Evolutionary conservation across 2,329 filamentous ascomycete species (phyloP), one percentile per base, ranked within the genome.

Genomic region (Huntiella omanensis): DNA sequence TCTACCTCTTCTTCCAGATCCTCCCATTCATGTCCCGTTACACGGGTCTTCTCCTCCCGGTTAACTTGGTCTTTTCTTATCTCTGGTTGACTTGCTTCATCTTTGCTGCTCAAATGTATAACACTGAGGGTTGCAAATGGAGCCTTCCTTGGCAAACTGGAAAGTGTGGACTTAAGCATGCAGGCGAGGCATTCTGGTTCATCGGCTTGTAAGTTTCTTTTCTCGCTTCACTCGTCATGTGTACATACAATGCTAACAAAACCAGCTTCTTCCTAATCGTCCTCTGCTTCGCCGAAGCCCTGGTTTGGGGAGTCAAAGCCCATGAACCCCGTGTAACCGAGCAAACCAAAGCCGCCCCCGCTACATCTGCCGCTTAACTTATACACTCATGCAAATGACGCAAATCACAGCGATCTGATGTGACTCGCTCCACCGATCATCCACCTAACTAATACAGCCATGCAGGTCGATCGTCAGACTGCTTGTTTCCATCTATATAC

Each of bases 71-170:
- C 43, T 53, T 56, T 37, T 56, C 54, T 15, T 56, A 55, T 43
- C 52, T 56, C 1, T 56, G 55, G 55, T 51, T 57, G 39, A 55
- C 55, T 5, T 49, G 53, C 13, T 55, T 56, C 43, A 54, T 55
- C 50, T 56, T 56, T 44, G 47, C 54, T 5, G 48, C 53, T 1
- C 47, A 54, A 12, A 53, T 55, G 38, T 56, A 54, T 52, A 49
- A 49, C 13, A 49, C 46, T 13, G 10, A n/a, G 40, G 46, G 40
- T 6, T 48, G 51, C 5, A 40, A 33, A 7, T 48, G 50, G 8
- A 54, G 54, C 13, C 22, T 15, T 11, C 13, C 33, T 2, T 38
- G 11, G 16, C 46, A 45, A 10, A 11, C 33, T 2, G 47, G 38
- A 12, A 36, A 49, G 10, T 56, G 55, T 34, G 33, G 40, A 7